Evolutionary conservation across 495 filamentous ascomycete species (phyloP).

Genomic region (Tetracladium setigerum): DNA sequence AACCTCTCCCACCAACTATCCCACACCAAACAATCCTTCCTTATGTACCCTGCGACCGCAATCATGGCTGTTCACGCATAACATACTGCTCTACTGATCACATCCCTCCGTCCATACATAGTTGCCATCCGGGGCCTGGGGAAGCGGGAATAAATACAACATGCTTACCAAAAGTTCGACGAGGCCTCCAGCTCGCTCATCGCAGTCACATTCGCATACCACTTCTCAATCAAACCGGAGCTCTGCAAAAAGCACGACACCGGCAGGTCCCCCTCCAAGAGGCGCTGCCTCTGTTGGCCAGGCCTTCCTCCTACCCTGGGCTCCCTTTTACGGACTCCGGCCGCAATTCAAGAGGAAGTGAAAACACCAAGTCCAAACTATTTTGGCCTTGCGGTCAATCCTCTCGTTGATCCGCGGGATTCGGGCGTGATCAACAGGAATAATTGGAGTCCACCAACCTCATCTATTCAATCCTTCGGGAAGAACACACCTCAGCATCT

Average conservation of each 20-base stretch:
- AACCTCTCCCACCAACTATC: too few species aligned
- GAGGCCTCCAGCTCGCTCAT: conserved; percentile 25
- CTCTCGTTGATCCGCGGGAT: conserved; percentile 46
- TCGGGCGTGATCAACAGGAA: conserved; percentile 52
- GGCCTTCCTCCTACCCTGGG: conserved; percentile 10
- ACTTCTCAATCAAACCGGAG: conserved; percentile 32
- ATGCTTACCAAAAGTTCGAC: conserved; percentile 27
- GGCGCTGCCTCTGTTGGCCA: conserved; percentile 18
- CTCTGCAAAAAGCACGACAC: conserved; percentile 31
- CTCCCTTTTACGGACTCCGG: conserved; percentile 37
- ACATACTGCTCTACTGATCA: too few species aligned
- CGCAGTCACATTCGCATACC: conserved; percentile 25
- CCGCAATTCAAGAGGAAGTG: conserved; percentile 27
- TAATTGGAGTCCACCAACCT: conserved; percentile 65
- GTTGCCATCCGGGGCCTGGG: too few species aligned
- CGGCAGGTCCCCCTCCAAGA: conserved; percentile 32
- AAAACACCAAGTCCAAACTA: conserved; percentile 66
- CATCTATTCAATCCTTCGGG: conserved; percentile 59
- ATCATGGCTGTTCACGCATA: too few species aligned
- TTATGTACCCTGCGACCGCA: too few species aligned
- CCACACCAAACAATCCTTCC: too few species aligned
- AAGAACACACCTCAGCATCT: conserved; percentile 61
- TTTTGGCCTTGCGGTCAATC: conserved; percentile 66
- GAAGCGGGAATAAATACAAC: too few species aligned
- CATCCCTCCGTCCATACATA: too few species aligned